These are phyloP conservation scores for Mycena floridula DNA, from an alignment of 768 basidiomycete genomes.

Conservation along the genomic window DNA sequence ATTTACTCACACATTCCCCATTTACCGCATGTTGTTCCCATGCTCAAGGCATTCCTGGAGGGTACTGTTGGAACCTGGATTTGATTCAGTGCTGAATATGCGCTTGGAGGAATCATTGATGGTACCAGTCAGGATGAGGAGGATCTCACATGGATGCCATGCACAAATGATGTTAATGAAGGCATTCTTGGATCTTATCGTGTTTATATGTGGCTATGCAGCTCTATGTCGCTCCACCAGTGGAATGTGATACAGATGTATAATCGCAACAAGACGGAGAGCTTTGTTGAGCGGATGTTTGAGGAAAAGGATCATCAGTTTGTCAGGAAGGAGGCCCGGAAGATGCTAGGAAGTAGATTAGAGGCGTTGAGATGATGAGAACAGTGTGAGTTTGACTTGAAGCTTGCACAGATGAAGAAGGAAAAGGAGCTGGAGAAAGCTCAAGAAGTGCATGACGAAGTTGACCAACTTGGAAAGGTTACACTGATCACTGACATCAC, in stretches of 20 bases:
- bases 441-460: background rate
- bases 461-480: background rate
- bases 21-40: background rate
- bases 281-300: conserved; percentile 17
- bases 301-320: background rate
- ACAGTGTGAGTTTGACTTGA: background rate
- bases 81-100: conserved; percentile 21
- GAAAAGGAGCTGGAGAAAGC: background rate
- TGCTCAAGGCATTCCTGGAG: background rate
- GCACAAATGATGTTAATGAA: conserved; percentile 16
- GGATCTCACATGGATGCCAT: conserved; percentile 6
- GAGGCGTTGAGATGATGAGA: background rate
- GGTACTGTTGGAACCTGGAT: conserved; percentile 11
- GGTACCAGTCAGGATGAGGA: conserved; percentile 5
- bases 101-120: conserved; percentile 15
- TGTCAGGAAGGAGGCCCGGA: background rate
- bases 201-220: conserved; percentile 9
- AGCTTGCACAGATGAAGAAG: background rate
- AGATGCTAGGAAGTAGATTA: background rate
- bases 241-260: conserved; percentile 16
- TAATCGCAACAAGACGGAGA: conserved; percentile 15
- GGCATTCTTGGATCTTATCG: conserved; percentile 11
- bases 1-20: background rate
- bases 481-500: background rate
- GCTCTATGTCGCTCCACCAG: background rate